These are phyloP conservation scores for Moesziomyces aphidis DNA, from an alignment of 1,284 basidiomycete genomes.

Conservation along the genomic window DNA sequence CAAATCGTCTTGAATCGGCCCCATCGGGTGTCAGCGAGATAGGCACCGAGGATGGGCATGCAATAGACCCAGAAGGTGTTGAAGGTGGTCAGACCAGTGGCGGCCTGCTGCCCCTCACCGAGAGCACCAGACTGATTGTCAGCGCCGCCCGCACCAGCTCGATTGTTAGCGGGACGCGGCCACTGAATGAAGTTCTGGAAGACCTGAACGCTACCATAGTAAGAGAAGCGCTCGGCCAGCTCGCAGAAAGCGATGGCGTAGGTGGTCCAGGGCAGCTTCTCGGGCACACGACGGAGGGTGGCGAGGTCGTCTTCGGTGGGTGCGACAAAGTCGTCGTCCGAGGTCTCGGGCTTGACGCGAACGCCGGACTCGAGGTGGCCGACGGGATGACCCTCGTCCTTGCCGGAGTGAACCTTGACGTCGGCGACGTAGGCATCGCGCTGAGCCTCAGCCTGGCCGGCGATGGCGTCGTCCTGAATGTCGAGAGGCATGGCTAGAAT, in stretches of 20 bases:
- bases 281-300: slow-evolving; percentile 62
- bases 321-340: slow-evolving; percentile 38
- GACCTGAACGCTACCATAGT: slow-evolving; percentile 63
- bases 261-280: slow-evolving; percentile 60
- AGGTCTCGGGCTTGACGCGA: slow-evolving; percentile 27
- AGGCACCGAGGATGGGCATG: slow-evolving; percentile 65
- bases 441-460: slow-evolving; percentile 43
- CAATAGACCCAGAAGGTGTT: slow-evolving; percentile 65
- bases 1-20: slow-evolving; percentile 71
- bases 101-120: slow-evolving; percentile 60
- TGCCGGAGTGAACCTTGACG: slow-evolving; percentile 33
- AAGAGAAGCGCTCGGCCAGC: slow-evolving; percentile 67
- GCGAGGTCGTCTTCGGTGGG: slow-evolving; percentile 61
- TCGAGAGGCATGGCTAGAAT: slow-evolving; percentile 26
- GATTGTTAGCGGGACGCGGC: slow-evolving; percentile 49
- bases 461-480: slow-evolving; percentile 46
- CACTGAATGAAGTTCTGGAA: slow-evolving; percentile 66
- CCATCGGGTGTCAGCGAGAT: slow-evolving; percentile 69
- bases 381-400: slow-evolving; percentile 38
- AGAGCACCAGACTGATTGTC: slow-evolving; percentile 61
- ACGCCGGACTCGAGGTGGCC: slow-evolving; percentile 44
- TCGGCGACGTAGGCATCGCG: slow-evolving; percentile 39
- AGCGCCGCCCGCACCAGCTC: slow-evolving; percentile 54
- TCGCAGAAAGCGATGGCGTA: slow-evolving; percentile 66
- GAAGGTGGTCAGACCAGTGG: slow-evolving; percentile 65